A percentile compares a stretch with the other conserved stretches of the same genome.
These are phyloP conservation scores for Neurospora sp. DNA, from an alignment of 2,329 filamentous ascomycete species.

Conservation along the genomic window DNA sequence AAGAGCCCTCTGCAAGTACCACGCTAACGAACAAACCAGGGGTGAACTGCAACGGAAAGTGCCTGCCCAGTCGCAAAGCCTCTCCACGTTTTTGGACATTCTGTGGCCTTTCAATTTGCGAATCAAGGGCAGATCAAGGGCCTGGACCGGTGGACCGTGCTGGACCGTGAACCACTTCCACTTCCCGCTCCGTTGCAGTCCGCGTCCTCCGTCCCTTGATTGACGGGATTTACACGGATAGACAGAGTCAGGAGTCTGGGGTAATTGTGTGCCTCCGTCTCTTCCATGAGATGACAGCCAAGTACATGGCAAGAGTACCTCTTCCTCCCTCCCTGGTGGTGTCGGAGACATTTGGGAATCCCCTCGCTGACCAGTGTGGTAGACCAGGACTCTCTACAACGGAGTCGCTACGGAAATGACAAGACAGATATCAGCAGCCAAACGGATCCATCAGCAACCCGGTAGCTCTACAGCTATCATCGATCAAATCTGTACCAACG, in stretches of 20 bases:
- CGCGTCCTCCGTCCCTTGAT: not conserved
- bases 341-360: not conserved
- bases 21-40: no score
- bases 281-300: not conserved
- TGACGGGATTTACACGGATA: not conserved
- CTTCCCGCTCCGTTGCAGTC: not conserved
- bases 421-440: not conserved
- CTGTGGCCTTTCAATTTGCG: not conserved
- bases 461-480: not conserved
- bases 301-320: not conserved
- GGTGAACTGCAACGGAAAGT: not conserved
- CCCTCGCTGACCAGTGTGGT: not conserved
- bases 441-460: not conserved
- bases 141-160: not conserved
- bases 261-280: not conserved
- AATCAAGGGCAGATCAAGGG: not conserved
- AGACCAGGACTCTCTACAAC: not conserved
- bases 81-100: not conserved
- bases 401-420: not conserved
- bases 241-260: not conserved
- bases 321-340: not conserved
- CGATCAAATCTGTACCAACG: not conserved
- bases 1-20: no score
- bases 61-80: not conserved
- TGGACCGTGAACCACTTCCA: not conserved